Percentiles rank a stretch among this genome's conserved stretches.
Conservation (phyloP, 73 alveolate species). For the Loxodes magnus region DNA sequence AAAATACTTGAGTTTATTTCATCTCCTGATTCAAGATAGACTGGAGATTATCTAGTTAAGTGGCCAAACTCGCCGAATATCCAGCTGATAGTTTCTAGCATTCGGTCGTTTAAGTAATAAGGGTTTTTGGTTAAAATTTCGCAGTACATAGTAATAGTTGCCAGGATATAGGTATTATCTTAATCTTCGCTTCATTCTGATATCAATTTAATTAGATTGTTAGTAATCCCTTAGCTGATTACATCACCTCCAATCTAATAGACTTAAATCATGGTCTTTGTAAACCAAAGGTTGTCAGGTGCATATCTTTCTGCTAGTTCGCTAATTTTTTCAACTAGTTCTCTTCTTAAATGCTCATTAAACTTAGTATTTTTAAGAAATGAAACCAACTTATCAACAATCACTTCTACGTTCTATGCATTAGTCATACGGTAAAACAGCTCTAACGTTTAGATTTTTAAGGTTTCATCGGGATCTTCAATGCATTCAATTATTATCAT, state of each 20-base stretch:
- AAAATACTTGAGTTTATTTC: slow-evolving; percentile 43
- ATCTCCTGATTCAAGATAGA: slow-evolving; percentile 45
- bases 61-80: slow-evolving; percentile 83
- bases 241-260: slow-evolving; percentile 85
- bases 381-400: slow-evolving; percentile 80
- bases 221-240: slow-evolving; percentile 62
- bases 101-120: slow-evolving; percentile 56
- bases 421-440: slow-evolving; percentile 94
- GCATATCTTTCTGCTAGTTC: slow-evolving; percentile 76
- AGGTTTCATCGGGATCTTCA: slow-evolving; percentile 95
- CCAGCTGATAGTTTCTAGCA: slow-evolving; percentile 82
- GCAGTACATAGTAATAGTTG: slow-evolving; percentile 67
- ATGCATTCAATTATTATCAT: slow-evolving; percentile 93
- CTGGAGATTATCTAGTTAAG: too few species aligned
- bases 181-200: slow-evolving; percentile 76
- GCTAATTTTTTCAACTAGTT: slow-evolving; percentile 66
- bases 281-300: slow-evolving; percentile 81
- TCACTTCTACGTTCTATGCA: slow-evolving; percentile 87
- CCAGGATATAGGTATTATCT: slow-evolving; percentile 64
- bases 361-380: slow-evolving; percentile 69
- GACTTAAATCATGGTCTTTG: slow-evolving; percentile 78
- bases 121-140: slow-evolving; percentile 59
- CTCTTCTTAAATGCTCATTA: slow-evolving; percentile 67
- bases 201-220: slow-evolving; percentile 59
- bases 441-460: slow-evolving; percentile 91